Base-by-base conservation (phyloP, 768 basidiomycete genomes). In the Mycena venus region DNA sequence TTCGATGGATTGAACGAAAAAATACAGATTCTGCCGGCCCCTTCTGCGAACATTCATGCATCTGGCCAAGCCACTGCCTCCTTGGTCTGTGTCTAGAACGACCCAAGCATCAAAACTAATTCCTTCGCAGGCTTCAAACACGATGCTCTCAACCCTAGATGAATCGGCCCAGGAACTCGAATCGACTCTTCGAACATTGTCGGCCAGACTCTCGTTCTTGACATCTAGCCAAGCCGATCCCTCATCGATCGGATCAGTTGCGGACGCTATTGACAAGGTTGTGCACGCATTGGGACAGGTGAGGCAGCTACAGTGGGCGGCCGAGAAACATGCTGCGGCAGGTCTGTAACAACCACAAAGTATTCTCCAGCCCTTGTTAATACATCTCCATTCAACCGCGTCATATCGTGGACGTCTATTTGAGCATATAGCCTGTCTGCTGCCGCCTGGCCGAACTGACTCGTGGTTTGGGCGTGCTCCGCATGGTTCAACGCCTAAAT, bases 261-360 rank as follows among this genome's bases (percentile, higher is more conserved):
- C 94, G n/a, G 93, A 94, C 74, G 89, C 92, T 1, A 92, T 95
- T 34, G 81, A 84, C 51, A 94, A 93, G 79, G 90, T 93, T 10
- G 86, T 90, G 1, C 87, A 89, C 70, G 93, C 94, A 8, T 83
- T 95, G 73, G 82, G 84, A 11, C 88, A 92, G 70, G 88, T 94
- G 65, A 90, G 88, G 70, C 86, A 90, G 67, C 82, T 94, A 64
- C 90, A 90, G 72, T 84, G 85, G 84, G 87, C 83, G 84, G 87
- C 83, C 76, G 86, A 89, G 82, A 81, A 63, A 68, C 85, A 86
- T 60, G 76, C 72, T 49, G 75, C 51, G 23, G 70, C 53, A 65
- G 23, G 27, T 19, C 34, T 74, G 15, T 68, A 73, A 69, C n/a
- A 23, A 27, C 38, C 29, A 47, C 23, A 23, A 32, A 31, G 31